Conservation (phyloP, 768 basidiomycete genomes). For the Kwoniella sp. region DNA sequence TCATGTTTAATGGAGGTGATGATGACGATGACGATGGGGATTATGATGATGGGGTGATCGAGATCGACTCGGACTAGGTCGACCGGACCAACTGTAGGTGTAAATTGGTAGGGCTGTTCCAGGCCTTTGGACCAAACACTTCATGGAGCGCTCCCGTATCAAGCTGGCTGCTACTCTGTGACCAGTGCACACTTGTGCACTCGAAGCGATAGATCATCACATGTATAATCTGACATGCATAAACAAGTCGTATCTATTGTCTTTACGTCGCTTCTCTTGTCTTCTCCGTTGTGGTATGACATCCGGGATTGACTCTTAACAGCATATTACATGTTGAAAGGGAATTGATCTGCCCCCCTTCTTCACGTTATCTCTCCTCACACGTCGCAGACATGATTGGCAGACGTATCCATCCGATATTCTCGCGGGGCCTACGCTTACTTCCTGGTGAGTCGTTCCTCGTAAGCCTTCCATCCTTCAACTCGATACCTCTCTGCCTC, state of each 20-base stretch:
- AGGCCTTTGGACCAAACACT: too few relatives aligned
- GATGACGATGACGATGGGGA: conserved; percentile 78
- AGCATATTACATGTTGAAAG: not conserved
- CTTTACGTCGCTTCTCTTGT: too few relatives aligned
- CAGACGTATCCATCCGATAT: too few relatives aligned
- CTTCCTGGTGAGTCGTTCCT: conserved; percentile 59
- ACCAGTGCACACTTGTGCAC: too few relatives aligned
- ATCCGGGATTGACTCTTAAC: not conserved
- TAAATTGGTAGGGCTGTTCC: too few relatives aligned
- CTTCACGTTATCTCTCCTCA: too few relatives aligned
- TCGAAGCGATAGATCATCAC: too few relatives aligned
- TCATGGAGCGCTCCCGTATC: too few relatives aligned
- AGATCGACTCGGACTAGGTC: conserved; percentile 71
- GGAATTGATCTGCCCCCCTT: not conserved
- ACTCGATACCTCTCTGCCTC: conserved; percentile 81
- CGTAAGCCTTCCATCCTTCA: conserved; percentile 91
- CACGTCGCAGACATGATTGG: too few relatives aligned
- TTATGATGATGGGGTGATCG: conserved; percentile 69
- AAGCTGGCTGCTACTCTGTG: too few relatives aligned
- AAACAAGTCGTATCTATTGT: not conserved
- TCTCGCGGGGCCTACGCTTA: too few relatives aligned
- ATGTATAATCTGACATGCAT: not conserved
- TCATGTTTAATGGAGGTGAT: conserved; percentile 63
- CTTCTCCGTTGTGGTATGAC: not conserved
- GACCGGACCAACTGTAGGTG: too few relatives aligned